Evolutionary conservation across 441 rosid genomes (phyloP), one percentile per base, ranked within the genome.

Genomic region (Lepidium campestre): DNA sequence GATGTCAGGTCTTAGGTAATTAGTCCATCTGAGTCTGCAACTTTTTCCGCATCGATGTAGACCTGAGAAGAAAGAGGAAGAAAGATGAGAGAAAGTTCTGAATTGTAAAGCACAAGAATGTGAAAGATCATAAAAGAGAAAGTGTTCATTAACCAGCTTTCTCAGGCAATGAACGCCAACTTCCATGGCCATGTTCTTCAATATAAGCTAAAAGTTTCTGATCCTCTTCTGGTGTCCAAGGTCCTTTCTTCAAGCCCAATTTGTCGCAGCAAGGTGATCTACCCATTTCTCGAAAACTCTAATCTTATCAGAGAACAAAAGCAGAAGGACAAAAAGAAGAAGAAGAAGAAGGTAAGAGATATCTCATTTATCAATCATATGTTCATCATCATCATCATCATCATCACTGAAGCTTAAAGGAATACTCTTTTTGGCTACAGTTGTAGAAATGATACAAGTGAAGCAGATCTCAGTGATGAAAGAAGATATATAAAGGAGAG

Each of bases 171-270:
- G 93, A 83, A 35, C 96, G 93, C 99, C 98, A 95, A 76, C 97
- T 92, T 66, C 99, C 99, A 80, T 88, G 96, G 44, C 99, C 98
- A 64, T 92, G 88, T 64, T 90, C 93, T 74, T 95, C 97, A 60
- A 92, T 87, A 77, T 86, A 92, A 68, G 91, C 98, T 14, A 95
- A 69, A 70, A 95, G 99, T 48, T 92, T 95, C 66, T 92, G 96
- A 77, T 95, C 99, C 75, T 92, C 99, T 75, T 95, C 99, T 14
- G 89, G 96, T n/a, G 96, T 95, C 99, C 99, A 95, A 22, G 99
- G 97, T 10, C 99, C 99, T 88, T 90, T 95, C 91, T 95, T 95
- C 75, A 95, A 74, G 5, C 98, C 98, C 1, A 81, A 81, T 75
- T 94, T 91, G 58, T 94, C 98, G 55, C 99, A 91, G 70, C 99